Evolutionary conservation across 2,329 filamentous ascomycete species (phyloP).

Genomic region (Rugonectria rugulosa): DNA sequence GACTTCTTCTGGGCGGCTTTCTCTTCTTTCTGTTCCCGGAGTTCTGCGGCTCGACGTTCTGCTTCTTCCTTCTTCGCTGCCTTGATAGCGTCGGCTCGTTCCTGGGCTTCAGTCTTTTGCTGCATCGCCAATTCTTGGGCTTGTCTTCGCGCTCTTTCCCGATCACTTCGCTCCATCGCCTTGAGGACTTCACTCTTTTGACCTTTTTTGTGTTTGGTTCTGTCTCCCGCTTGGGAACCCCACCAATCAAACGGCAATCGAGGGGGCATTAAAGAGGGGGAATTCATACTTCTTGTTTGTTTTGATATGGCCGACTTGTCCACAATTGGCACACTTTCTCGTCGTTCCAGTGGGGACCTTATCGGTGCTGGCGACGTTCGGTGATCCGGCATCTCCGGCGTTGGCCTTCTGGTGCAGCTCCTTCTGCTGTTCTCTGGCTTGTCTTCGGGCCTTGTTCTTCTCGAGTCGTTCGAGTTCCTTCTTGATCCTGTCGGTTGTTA

Average conservation of each 20-base stretch:
- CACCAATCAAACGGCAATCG: slow-evolving; percentile 46
- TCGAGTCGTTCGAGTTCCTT: slow-evolving; percentile 82
- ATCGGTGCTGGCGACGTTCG: slow-evolving; percentile 53
- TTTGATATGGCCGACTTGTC: slow-evolving; percentile 96
- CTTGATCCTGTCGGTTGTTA: slow-evolving; percentile 48
- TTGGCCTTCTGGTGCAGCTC: slow-evolving; percentile 61
- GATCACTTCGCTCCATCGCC: slow-evolving; percentile 35
- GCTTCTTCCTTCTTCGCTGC: slow-evolving; percentile 28
- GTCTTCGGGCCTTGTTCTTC: slow-evolving; percentile 89
- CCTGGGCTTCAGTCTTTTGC: slow-evolving; percentile 25
- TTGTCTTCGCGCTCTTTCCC: slow-evolving; percentile 17
- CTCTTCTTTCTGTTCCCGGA: slow-evolving; percentile 24
- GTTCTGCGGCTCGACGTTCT: slow-evolving; percentile 27
- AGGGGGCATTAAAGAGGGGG: slow-evolving; percentile 39
- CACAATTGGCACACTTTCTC: slow-evolving; percentile 97
- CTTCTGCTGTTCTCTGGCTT: slow-evolving; percentile 91
- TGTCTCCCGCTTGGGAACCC: slow-evolving; percentile 26
- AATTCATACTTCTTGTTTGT: slow-evolving; percentile 92
- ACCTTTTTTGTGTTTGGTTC: slow-evolving; percentile 26
- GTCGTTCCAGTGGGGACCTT: slow-evolving; percentile 72
- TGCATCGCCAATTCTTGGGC: slow-evolving; percentile 16
- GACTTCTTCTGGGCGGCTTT: slow-evolving; percentile 24
- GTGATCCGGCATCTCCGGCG: slow-evolving; percentile 57
- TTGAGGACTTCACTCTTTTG: slow-evolving; percentile 29
- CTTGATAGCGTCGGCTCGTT: slow-evolving; percentile 18